A percentile compares a stretch with the other conserved stretches of the same genome.
Evolutionary conservation across 2,329 filamentous ascomycete genomes (phyloP).

Genomic region (Blastomyces emzantsi): DNA sequence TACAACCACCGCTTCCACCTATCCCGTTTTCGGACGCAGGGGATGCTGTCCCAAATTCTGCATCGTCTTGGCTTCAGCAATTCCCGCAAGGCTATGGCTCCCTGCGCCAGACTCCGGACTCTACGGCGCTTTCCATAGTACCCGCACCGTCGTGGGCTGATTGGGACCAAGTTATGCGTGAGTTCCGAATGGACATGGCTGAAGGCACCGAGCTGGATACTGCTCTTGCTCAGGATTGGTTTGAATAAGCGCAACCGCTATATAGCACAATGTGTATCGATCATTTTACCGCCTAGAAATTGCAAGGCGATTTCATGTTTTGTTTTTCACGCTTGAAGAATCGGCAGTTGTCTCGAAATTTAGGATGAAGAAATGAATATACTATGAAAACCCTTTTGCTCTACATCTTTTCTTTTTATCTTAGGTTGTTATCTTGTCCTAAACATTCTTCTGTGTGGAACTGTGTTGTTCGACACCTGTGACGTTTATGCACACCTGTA

Average conservation of each 20-base stretch:
- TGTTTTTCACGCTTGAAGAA: not conserved
- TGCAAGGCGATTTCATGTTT: not conserved
- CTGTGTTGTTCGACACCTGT: not conserved
- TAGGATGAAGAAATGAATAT: not conserved
- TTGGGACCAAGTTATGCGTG: constrained; percentile 16
- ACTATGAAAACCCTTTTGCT: not conserved
- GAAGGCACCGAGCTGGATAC: constrained; percentile 6
- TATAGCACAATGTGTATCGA: not conserved
- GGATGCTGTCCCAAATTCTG: not conserved
- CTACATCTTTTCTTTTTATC: not conserved
- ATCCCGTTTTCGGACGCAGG: not conserved
- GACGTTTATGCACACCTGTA: not conserved
- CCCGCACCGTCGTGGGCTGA: constrained; percentile 13
- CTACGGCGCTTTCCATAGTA: too few species aligned
- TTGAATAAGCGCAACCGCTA: constrained; percentile 9
- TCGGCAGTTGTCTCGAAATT: not conserved
- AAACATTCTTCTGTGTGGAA: not conserved
- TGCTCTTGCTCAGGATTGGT: constrained; percentile 11
- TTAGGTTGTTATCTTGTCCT: not conserved
- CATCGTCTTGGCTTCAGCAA: not conserved
- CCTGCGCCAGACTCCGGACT: too few species aligned
- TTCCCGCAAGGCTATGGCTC: not conserved
- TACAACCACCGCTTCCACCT: not conserved
- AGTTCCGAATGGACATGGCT: constrained; percentile 16
- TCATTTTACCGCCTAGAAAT: not conserved